Conservation (phyloP, 1,139 yeast species). For the Scheffersomyces cryptocercus region DNA sequence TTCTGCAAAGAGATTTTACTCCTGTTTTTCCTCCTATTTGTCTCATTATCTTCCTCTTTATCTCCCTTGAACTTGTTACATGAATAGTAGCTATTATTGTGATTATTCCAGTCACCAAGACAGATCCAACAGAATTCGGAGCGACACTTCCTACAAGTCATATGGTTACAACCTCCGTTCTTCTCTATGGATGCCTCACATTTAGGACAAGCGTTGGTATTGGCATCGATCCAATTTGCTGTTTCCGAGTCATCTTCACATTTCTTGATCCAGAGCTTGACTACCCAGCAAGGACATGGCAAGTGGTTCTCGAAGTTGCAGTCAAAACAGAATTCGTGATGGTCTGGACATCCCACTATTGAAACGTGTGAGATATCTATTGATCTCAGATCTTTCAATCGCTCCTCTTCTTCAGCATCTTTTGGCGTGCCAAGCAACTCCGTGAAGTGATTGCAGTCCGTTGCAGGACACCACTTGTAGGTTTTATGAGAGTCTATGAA, state of each 20-base stretch:
- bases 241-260: constrained; percentile 90
- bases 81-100: constrained; percentile 63
- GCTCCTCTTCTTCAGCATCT: constrained; percentile 26
- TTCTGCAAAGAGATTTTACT: constrained; percentile 53
- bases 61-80: constrained; percentile 58
- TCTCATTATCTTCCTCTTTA: constrained; percentile 26
- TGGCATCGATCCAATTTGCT: constrained; percentile 82
- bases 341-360: constrained; percentile 61
- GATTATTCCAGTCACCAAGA: constrained; percentile 72
- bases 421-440: constrained; percentile 34
- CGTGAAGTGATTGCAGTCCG: constrained; percentile 71
- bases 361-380: constrained; percentile 16
- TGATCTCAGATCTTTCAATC: constrained; percentile 20
- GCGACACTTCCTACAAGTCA: constrained; percentile 80
- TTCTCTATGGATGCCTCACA: constrained; percentile 66
- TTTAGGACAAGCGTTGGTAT: constrained; percentile 82
- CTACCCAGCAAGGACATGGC: constrained; percentile 78
- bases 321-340: constrained; percentile 76
- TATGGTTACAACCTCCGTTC: constrained; percentile 96
- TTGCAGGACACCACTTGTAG: constrained; percentile 82
- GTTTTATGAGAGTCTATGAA: constrained; percentile 52
- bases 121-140: constrained; percentile 96
- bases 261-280: constrained; percentile 72
- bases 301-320: constrained; percentile 80
- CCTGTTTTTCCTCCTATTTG: constrained; percentile 32